These are phyloP conservation scores for Clarireedia paspali DNA, from an alignment of 2,329 filamentous ascomycete genomes.

Conservation along the genomic window DNA sequence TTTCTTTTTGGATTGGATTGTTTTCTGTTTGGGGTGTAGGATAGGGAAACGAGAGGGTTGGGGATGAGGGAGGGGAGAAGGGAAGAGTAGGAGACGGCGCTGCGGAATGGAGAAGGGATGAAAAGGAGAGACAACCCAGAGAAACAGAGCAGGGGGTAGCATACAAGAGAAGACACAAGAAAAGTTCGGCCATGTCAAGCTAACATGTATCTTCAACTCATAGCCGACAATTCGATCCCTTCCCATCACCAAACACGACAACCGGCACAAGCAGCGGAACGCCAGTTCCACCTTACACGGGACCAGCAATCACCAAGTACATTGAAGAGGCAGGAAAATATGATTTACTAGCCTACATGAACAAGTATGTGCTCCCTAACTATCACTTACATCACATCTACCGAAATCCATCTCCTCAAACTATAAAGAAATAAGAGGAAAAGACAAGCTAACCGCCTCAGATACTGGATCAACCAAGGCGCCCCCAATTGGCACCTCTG, in stretches of 20 bases:
- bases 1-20: not conserved
- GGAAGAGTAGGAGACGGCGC: not conserved
- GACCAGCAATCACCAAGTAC: conserved; percentile 50
- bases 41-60: not conserved
- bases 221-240: conserved; percentile 55
- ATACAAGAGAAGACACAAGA: not conserved
- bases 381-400: not conserved
- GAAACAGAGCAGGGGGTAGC: no score
- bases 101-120: not conserved
- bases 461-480: conserved; percentile 51
- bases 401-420: not conserved
- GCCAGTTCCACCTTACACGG: conserved; percentile 49
- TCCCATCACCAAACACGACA: conserved; percentile 55
- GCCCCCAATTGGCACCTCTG: conserved; percentile 53
- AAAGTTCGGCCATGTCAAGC: not conserved
- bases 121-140: no score
- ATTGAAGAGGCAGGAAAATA: conserved; percentile 48
- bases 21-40: not conserved
- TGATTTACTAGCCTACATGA: conserved; percentile 58
- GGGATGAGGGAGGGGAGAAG: not conserved
- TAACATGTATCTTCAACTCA: not conserved
- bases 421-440: not conserved
- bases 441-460: not conserved
- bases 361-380: conserved; percentile 35
- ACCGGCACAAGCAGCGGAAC: conserved; percentile 42